phyloP scores from a whole-genome alignment of 768 basidiomycete species.

The Collybia mongolica region DNA sequence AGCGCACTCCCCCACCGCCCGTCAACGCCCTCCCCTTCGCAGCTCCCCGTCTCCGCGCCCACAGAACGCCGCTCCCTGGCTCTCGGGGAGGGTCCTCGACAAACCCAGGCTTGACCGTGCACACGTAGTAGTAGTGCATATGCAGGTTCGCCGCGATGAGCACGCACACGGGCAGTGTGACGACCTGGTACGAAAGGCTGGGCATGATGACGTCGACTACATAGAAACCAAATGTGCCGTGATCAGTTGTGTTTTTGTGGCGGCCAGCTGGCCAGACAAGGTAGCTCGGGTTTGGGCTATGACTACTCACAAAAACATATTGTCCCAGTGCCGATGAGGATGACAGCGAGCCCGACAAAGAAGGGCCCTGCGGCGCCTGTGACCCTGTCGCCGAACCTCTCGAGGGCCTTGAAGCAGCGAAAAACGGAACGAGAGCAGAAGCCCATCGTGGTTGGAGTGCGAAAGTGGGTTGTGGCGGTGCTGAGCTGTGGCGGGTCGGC shows the following conservation, averaged over 20 bases:
- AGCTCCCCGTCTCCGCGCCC: conserved; percentile 47
- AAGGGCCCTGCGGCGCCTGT: conserved; percentile 92
- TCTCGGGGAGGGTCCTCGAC: conserved; percentile 54
- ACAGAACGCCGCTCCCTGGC: conserved; percentile 43
- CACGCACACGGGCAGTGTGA: conserved; percentile 68
- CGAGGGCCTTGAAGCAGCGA: conserved; percentile 57
- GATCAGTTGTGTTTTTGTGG: too few species aligned
- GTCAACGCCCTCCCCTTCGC: conserved; percentile 26
- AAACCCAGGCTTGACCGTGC: conserved; percentile 79
- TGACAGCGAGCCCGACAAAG: conserved; percentile 80
- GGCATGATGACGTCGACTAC: conserved; percentile 81
- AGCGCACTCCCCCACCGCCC: conserved; percentile 46
- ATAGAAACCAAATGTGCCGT: conserved; percentile 5
- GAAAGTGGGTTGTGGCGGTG: conserved; percentile 1
- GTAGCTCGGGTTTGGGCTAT: too few species aligned
- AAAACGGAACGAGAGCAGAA: conserved; percentile 45
- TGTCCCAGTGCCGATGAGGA: conserved; percentile 66
- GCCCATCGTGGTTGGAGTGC: conserved; percentile 2
- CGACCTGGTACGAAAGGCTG: conserved; percentile 52
- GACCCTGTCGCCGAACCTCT: conserved; percentile 71
- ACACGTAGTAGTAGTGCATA: conserved; percentile 83
- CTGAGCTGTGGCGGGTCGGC: too few species aligned
- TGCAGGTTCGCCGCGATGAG: conserved; percentile 76
- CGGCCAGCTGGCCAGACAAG: too few species aligned
- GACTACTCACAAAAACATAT: conserved; percentile 68